These are phyloP conservation scores for Macrophomina tecta DNA, from an alignment of 2,329 filamentous ascomycete genomes.

Conservation along the genomic window DNA sequence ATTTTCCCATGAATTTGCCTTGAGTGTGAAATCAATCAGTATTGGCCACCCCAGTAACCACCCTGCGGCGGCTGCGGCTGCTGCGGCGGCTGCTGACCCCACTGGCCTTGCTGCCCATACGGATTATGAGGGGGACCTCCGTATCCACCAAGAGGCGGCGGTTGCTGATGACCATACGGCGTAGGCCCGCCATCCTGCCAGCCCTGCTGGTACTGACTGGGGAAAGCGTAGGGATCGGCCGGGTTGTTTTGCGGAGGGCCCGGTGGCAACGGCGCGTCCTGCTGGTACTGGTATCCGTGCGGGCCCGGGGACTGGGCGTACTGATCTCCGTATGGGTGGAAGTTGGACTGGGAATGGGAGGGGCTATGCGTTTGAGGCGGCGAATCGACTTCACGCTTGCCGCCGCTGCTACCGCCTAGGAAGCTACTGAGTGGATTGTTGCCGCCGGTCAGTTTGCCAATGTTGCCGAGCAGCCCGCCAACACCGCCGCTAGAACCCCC, in stretches of 20 bases:
- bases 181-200: conserved; percentile 7
- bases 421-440: conserved; percentile 25
- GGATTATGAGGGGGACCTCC: conserved; percentile 1
- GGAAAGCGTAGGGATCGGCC: conserved; percentile 23
- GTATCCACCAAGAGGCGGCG: conserved; percentile 22
- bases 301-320: conserved; percentile 9
- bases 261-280: conserved; percentile 24
- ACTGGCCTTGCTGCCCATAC: conserved; percentile 19
- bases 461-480: conserved; percentile 17
- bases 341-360: not conserved
- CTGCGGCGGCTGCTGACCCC: conserved; percentile 18
- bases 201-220: conserved; percentile 25
- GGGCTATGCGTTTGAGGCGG: not conserved
- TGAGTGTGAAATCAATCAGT: not conserved
- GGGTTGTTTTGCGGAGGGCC: conserved; percentile 25
- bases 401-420: conserved; percentile 22
- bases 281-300: conserved; percentile 23
- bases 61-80: conserved; percentile 25
- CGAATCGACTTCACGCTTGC: conserved; percentile 25
- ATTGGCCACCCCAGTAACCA: conserved; percentile 27
- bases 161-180: not conserved
- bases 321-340: conserved; percentile 11
- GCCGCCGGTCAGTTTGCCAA: conserved; percentile 22
- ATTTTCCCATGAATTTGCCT: not conserved
- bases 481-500: conserved; percentile 21